Base-by-base conservation (phyloP, 2,329 filamentous ascomycete genomes). In the Pseudonectria buxi region DNA sequence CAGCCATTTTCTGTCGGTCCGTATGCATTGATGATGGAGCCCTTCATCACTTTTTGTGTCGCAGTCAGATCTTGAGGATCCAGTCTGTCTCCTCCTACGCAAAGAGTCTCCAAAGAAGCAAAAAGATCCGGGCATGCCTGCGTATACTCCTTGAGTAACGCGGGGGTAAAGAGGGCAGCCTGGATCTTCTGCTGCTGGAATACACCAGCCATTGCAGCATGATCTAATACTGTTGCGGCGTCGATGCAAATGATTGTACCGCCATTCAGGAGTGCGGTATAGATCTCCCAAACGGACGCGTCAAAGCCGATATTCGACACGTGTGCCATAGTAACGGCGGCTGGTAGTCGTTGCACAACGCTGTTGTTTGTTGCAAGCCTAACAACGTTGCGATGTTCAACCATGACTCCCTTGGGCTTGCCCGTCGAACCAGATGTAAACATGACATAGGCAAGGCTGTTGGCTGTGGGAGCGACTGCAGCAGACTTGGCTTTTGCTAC, bases 351-450 rank as follows among this genome's bases (percentile, higher is more conserved):
- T 2, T 30, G n/a, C 18, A 22, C 14, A 9, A 32, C 22, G 4
- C n/a, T 27, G 30, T 27, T 35, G 12, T 37, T 9, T 16, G 14
- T 28, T 4, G 24, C 33, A 5, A 36, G 28, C 12, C 40, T 33
- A 1, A 33, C 18, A 7, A 44, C 18, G 10, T 28, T 28, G 3
- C 41, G 40, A 2, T 40, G 43, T 16, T 46, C 43, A 3, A 44
- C 24, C 41, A 46, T 44, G n/a, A 46, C 43, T 3, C 43, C 43
- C 29, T 46, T 46, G 2, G 50, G 36, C 48, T 56, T 24, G 7
- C 47, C 49, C 0, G 47, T 53, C 4, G 45, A 52, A 0, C 50
- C 50, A 0, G 49, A 51, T 0, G 50, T 53, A 28, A 51, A 53
- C 4, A 49, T 43, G n/a, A 45, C 35, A 14, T 49, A 48, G 2